Percentiles rank a stretch among this genome's conserved stretches.
These are phyloP conservation scores for Pestalotiopsis sp. DNA, from an alignment of 2,329 filamentous ascomycete genomes.

Conservation along the genomic window DNA sequence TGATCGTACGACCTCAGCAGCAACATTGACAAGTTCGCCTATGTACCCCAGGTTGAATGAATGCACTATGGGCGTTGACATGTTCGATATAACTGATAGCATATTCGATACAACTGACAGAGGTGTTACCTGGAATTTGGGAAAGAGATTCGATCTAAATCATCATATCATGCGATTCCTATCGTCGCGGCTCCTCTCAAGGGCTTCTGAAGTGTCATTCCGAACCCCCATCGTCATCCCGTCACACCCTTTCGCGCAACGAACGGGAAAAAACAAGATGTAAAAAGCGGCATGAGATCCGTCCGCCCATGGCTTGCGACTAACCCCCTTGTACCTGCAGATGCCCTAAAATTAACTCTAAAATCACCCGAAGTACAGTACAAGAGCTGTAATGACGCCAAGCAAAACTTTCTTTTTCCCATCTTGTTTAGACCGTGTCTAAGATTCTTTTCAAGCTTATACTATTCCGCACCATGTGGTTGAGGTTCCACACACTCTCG, in stretches of 20 bases:
- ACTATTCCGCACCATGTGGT: neutral
- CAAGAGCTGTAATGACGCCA: neutral
- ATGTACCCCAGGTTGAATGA: neutral
- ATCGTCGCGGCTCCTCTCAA: too few relatives aligned
- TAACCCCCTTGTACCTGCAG: constrained; percentile 4
- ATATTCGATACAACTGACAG: too few relatives aligned
- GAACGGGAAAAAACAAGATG: neutral
- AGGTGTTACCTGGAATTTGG: too few relatives aligned
- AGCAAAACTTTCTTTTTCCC: neutral
- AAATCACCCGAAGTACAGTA: neutral
- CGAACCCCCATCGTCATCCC: neutral
- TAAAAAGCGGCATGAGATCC: constrained; percentile 5
- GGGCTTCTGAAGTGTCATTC: too few relatives aligned
- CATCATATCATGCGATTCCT: too few relatives aligned
- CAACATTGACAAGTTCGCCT: neutral
- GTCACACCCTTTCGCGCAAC: neutral
- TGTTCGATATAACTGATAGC: neutral
- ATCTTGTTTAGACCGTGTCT: neutral
- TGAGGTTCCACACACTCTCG: neutral
- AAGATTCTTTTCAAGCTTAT: neutral
- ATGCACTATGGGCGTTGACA: neutral
- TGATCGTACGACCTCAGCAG: neutral
- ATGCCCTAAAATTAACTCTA: constrained; percentile 4
- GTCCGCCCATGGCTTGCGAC: neutral
- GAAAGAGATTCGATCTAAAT: too few relatives aligned